Evolutionary conservation across 192 early-diverging fungal species (phyloP).

Genomic region (Backusella australiensis): DNA sequence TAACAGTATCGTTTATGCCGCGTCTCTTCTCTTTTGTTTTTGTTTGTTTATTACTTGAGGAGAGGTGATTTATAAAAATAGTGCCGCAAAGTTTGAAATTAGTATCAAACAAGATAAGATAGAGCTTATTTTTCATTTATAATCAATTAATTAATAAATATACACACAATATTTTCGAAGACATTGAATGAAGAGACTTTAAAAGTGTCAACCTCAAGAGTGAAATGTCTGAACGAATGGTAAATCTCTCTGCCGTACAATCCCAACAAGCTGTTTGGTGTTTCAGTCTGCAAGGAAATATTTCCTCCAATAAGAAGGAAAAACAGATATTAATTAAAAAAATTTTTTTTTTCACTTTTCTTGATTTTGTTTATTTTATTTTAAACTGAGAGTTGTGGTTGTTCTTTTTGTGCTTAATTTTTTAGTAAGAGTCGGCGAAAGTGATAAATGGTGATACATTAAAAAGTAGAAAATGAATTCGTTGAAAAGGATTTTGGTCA

Average conservation of each 20-base stretch:
- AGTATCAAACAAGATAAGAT: background rate
- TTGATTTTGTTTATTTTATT: background rate
- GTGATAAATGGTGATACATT: too few species aligned
- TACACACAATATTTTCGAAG: background rate
- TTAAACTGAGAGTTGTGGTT: background rate
- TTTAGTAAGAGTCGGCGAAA: too few species aligned
- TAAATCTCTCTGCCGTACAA: slow-evolving; percentile 17
- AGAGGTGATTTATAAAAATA: too few species aligned
- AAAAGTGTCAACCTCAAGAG: background rate
- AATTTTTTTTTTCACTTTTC: too few species aligned
- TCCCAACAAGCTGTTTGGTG: background rate
- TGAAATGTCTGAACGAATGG: background rate
- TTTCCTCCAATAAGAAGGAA: slow-evolving; percentile 13
- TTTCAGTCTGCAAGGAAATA: slow-evolving; percentile 9
- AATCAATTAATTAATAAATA: background rate
- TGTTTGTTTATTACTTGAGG: too few species aligned
- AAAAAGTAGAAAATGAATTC: too few species aligned
- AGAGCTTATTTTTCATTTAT: background rate
- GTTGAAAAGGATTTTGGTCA: too few species aligned
- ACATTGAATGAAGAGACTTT: background rate
- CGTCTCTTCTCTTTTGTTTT: too few species aligned
- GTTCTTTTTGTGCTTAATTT: too few species aligned
- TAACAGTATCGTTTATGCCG: background rate
- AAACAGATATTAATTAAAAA: background rate
- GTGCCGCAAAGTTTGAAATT: too few species aligned